Percentiles rank a stretch among this genome's conserved stretches.
phyloP scores from a whole-genome alignment of 2,329 filamentous ascomycete genomes.

The Pyrenophora tritici-repentis region DNA sequence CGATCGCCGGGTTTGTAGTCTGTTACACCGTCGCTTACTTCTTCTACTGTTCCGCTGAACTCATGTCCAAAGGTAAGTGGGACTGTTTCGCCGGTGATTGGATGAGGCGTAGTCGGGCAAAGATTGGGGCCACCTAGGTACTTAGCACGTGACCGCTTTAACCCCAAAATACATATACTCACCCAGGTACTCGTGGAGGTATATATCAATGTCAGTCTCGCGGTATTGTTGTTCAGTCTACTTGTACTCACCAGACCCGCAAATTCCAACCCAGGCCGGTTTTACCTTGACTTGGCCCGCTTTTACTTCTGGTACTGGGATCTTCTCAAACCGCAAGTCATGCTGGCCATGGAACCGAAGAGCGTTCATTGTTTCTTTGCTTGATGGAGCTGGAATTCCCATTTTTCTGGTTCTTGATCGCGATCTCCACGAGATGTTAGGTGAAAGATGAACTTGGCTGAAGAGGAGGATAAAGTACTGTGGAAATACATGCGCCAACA shows the following conservation, averaged over 20 bases:
- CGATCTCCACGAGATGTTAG: background rate
- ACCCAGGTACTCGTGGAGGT: slow-evolving; percentile 55
- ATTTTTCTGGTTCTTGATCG: too few relatives aligned
- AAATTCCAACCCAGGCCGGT: slow-evolving; percentile 51
- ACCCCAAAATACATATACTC: slow-evolving; percentile 6
- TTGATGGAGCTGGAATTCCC: slow-evolving; percentile 7
- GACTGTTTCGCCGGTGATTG: slow-evolving; percentile 58
- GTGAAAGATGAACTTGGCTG: background rate
- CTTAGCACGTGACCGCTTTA: slow-evolving; percentile 4
- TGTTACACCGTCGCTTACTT: slow-evolving; percentile 56
- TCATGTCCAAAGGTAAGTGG: slow-evolving; percentile 61
- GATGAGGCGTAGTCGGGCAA: slow-evolving; percentile 59
- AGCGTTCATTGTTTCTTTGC: slow-evolving; percentile 50
- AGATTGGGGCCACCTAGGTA: slow-evolving; percentile 51
- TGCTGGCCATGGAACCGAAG: slow-evolving; percentile 53
- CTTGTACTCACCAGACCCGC: slow-evolving; percentile 43
- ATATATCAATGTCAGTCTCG: slow-evolving; percentile 23
- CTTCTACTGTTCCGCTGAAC: slow-evolving; percentile 58
- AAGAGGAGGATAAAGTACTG: slow-evolving; percentile 1
- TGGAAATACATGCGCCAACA: background rate
- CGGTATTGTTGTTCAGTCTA: too few relatives aligned
- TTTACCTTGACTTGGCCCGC: slow-evolving; percentile 51
- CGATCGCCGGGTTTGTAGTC: slow-evolving; percentile 56
- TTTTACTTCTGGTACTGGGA: slow-evolving; percentile 48
- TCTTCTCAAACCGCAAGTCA: slow-evolving; percentile 51